Base-by-base conservation (phyloP, 768 basidiomycete species). In the Auricularia sp. region DNA sequence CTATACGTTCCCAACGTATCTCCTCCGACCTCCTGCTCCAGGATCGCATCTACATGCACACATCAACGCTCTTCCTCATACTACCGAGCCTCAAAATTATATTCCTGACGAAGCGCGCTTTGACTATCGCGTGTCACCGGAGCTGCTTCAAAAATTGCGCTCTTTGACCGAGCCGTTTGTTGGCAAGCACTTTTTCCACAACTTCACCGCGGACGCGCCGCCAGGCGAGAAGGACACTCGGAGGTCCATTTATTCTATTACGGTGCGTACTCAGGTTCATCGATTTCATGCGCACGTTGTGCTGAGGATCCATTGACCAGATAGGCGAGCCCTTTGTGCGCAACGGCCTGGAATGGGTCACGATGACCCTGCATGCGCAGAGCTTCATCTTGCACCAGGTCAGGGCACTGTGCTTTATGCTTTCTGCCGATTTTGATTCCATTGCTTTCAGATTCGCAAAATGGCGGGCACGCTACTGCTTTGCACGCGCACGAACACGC, bases 331-430 rank as follows among this genome's bases (percentile, higher is more conserved):
- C 96, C 21, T 85, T 82, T 2, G 89, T 97, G 3, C 88, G 93
- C 67, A 93, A 91, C 29, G 87, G 87, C 47, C 94, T 90, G 2
- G 96, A 99, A 72, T 98, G 96, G 95, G 84, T 98, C 54, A 89
- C 89, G 56, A 86, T 98, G 21, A 79, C 89, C 66, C 89, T 97
- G 73, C 94, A 98, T 72, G 97, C 97, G 0, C 97, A 99, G 75
- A 94, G 92, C 70, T 99, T 99, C 75, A 98, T 99, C 97, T 77
- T 99, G 64, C 96, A 99, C 75, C 96, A 99, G 81, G 94, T 94
- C 70, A 63, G 81, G 76, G 21, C 47, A 5, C 5, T 18, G 29
- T 29, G 29, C 29, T 29, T 29, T 29, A 29, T 29, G 29, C 29
- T 29, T 29, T 29, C 29, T 29, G 29, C 29, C 29, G 29, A 29